Base-by-base conservation (phyloP, 2,329 filamentous ascomycete species). In the Sclerotinia nivalis region DNA sequence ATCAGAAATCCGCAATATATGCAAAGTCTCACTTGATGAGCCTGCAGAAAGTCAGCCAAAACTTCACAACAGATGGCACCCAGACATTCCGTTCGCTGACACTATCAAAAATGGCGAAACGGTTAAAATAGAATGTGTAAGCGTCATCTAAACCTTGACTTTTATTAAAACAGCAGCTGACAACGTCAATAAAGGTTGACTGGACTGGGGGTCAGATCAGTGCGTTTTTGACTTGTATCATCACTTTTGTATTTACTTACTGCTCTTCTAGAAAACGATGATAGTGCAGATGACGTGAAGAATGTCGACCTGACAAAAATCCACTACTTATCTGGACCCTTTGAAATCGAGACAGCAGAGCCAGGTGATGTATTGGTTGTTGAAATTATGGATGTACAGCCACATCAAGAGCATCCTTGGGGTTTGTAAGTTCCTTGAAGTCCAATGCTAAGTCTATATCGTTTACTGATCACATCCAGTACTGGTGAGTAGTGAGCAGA, bases 311-410 rank as follows among this genome's bases (percentile, higher is more conserved):
- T 97, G 4, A 96, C 92, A 31, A 86, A 87, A 70, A 87, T 96
- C 60, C 94, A 97, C 80, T 97, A 97, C 79, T 86, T 97, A 7
- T 94, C 91, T 0, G 94, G 94, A 0, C 94, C 94, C 0, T 97
- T 97, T 74, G 91, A 97, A 68, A 86, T 97, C 69, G 91, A 94
- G 77, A 89, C 88, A 0, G 93, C 93, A 0, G 88, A 94, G 79
- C 93, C 93, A 0, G 94, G 94, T 0, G 94, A 97, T 77, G 84
- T 97, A 25, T 55, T 78, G 43, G 82, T 96, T 0, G 91, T 97
- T 10, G 93, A 97, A 79, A 97, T 97, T 73, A 93, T 95, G 80
- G 94, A 97, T 76, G 92, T 97, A 0, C 93, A 97, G 81, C 94
- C 94, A 0, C 89, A 97, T 73, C 85, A 95, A 72, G 88, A 96